Base-by-base conservation (phyloP, 495 filamentous ascomycete genomes). In the Pyronema omphalodes region DNA sequence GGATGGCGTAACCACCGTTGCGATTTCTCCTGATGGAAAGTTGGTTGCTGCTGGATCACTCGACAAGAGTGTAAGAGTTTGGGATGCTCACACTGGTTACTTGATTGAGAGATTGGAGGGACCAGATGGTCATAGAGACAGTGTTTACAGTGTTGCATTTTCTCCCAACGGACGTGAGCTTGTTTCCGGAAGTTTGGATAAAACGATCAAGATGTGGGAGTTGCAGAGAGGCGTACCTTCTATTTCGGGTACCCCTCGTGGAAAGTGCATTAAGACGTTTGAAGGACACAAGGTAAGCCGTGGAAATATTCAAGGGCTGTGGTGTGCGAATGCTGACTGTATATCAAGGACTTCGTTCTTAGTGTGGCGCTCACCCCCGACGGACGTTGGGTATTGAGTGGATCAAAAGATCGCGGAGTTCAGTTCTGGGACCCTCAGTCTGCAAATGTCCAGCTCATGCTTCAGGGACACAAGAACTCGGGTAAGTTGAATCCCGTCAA, bases 151-250 rank as follows among this genome's bases (percentile, higher is more conserved):
- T 40, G 86, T 93, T 47, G 86, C 86, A 3, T 93, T 93, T 65
- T 84, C 86, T 29, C 86, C 86, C 23, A 88, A 86, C 58, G 85
- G 86, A 48, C 81, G 82, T 54, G 84, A 88, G 59, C 77, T 93
- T 49, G 85, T 93, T 63, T 87, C 83, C 63, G 86, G 86, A 54
- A 87, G 83, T 76, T 71, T 93, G 58, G 86, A 93, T 67, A 89
- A 88, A 74, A 91, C 86, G 3, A 93, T 93, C 72, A 93, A 93
- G 74, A 84, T 91, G 75, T 93, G 86, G 86, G 86, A 93, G 68
- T 73, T 93, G 40, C 76, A 74, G 29, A 75, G 83, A 54, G 78
- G 77, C 46, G 67, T 74, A 56, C 72, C 79, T 52, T 71, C 75
- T 40, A 76, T 76, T 62, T 73, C 73, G 44, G 75, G 75, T 45